Conservation (phyloP, 768 basidiomycete genomes). For the Xerocomellus intermedius region DNA sequence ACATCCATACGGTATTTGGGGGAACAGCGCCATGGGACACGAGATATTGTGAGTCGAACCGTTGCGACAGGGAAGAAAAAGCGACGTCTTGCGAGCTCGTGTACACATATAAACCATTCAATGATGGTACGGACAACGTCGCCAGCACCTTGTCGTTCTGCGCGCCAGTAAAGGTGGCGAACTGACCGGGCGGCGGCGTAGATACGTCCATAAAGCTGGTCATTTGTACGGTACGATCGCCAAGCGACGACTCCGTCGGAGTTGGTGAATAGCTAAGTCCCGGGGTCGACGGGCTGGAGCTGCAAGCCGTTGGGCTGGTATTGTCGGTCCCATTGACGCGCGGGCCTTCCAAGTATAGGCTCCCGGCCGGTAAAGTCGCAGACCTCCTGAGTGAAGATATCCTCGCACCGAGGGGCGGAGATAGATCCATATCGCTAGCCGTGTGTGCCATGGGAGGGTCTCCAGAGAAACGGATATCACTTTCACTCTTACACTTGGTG, state of each 20-base stretch:
- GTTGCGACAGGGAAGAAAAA: constrained; percentile 7
- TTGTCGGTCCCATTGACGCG: neutral
- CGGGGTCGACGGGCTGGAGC: constrained; percentile 51
- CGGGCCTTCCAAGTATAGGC: constrained; percentile 23
- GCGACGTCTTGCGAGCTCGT: constrained; percentile 14
- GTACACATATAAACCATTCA: constrained; percentile 20
- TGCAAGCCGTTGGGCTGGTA: constrained; percentile 27
- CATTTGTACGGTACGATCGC: constrained; percentile 59
- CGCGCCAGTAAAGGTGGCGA: constrained; percentile 34
- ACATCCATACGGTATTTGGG: constrained; percentile 14
- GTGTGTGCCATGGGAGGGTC: neutral
- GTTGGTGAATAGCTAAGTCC: constrained; percentile 58
- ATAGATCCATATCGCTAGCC: constrained; percentile 1
- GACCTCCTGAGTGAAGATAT: constrained; percentile 37
- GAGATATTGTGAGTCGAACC: constrained; percentile 12
- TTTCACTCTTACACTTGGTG: constrained; percentile 53
- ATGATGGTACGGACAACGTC: constrained; percentile 16
- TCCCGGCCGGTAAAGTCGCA: constrained; percentile 42
- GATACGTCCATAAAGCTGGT: constrained; percentile 47
- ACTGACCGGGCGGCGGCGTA: constrained; percentile 36
- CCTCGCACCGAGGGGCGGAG: constrained; percentile 11
- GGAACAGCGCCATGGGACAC: constrained; percentile 15
- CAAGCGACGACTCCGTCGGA: constrained; percentile 55
- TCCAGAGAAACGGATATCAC: constrained; percentile 25
- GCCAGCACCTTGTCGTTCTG: constrained; percentile 36